These are phyloP conservation scores for Boletus edulis DNA, from an alignment of 768 basidiomycete genomes.

Conservation along the genomic window DNA sequence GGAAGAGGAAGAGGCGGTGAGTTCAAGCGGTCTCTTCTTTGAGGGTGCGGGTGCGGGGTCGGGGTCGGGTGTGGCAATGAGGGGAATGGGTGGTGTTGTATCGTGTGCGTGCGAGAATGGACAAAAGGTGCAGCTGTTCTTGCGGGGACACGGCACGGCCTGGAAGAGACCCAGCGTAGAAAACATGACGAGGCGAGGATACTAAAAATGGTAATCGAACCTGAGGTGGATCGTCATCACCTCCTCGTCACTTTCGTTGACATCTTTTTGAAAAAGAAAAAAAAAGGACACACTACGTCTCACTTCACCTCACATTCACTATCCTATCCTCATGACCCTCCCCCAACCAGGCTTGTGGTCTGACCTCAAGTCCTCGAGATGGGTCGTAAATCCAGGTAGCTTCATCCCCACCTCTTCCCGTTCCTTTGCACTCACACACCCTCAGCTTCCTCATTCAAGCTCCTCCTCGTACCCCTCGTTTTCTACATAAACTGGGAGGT, in stretches of 20 bases:
- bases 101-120: conserved; percentile 58
- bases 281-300: no score
- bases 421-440: background rate
- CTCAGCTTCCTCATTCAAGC: conserved; percentile 61
- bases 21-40: conserved; percentile 44
- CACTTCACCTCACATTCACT: no score
- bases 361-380: conserved; percentile 53
- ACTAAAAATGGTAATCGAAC: no score
- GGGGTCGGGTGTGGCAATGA: conserved; percentile 15
- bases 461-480: conserved; percentile 59
- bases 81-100: conserved; percentile 26
- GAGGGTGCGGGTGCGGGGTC: conserved; percentile 26
- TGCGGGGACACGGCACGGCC: conserved; percentile 57
- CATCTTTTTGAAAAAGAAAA: no score
- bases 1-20: conserved; percentile 22
- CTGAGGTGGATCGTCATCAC: no score
- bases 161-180: conserved; percentile 57
- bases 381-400: conserved; percentile 73
- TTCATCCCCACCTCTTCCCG: background rate
- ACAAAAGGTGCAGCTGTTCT: conserved; percentile 50
- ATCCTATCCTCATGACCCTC: conserved; percentile 2
- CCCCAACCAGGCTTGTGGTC: conserved; percentile 36
- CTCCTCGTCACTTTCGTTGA: background rate
- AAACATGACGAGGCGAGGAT: conserved; percentile 50
- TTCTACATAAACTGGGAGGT: conserved; percentile 67